A percentile compares a stretch with the other conserved stretches of the same genome.
These are phyloP conservation scores for Kickxella alabastrina DNA, from an alignment of 192 early-diverging fungal genomes.

Conservation along the genomic window DNA sequence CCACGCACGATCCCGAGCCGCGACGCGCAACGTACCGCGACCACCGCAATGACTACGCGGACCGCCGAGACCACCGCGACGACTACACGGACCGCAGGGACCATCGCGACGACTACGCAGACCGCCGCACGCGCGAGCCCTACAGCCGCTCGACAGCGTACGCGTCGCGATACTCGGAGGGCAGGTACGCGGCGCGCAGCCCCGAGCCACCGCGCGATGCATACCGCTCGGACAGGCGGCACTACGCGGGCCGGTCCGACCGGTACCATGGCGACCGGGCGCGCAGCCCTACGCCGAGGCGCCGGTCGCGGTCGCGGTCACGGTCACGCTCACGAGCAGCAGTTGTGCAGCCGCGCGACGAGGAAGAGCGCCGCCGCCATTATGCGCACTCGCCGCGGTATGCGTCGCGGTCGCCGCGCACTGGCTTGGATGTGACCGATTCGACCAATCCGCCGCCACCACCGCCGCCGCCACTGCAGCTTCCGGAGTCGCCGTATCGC, in stretches of 20 bases:
- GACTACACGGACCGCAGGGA: constrained; percentile 30
- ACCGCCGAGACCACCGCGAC: constrained; percentile 29
- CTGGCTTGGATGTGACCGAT: constrained; percentile 4
- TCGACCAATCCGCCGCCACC: constrained; percentile 3
- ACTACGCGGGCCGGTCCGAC: constrained; percentile 24
- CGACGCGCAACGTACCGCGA: constrained; percentile 16
- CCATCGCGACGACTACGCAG: constrained; percentile 25
- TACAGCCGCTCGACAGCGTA: constrained; percentile 20
- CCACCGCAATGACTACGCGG: background rate
- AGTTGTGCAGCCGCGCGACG: constrained; percentile 7
- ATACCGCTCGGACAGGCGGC: constrained; percentile 31
- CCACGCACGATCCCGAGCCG: constrained; percentile 16
- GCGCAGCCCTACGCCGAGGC: background rate
- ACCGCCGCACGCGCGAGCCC: constrained; percentile 18
- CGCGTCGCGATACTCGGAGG: constrained; percentile 16
- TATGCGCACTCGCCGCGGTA: constrained; percentile 8
- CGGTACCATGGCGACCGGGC: constrained; percentile 7
- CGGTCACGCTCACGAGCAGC: constrained; percentile 21
- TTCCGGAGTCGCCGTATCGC: constrained; percentile 21
- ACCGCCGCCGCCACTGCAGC: constrained; percentile 2
- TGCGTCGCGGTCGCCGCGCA: constrained; percentile 24
- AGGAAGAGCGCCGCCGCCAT: constrained; percentile 17
- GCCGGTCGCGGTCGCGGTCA: constrained; percentile 19
- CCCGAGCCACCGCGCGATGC: constrained; percentile 15
- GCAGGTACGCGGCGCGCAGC: constrained; percentile 27